Percentiles rank a stretch among this genome's conserved stretches.
Evolutionary conservation across 2,329 filamentous ascomycete species (phyloP).

Genomic region (Xylariaceae sp.): DNA sequence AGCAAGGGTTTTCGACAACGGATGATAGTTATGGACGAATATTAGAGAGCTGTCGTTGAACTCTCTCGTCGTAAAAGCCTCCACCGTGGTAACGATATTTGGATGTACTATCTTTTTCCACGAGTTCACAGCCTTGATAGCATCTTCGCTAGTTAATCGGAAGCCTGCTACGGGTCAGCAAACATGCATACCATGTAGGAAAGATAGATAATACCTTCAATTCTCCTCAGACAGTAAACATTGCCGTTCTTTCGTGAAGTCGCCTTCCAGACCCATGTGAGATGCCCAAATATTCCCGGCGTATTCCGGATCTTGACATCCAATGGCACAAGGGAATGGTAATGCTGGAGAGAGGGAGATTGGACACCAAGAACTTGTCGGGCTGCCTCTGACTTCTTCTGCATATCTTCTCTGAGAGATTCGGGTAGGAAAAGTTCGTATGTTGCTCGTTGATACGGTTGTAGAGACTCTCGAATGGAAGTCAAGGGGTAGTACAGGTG

Average conservation of each 20-base stretch:
- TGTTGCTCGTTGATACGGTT: constrained; percentile 77
- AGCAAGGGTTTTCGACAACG: constrained; percentile 80
- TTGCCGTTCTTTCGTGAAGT: constrained; percentile 82
- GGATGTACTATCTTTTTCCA: constrained; percentile 84
- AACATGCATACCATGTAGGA: neutral
- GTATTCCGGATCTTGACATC: constrained; percentile 78
- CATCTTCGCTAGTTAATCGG: constrained; percentile 80
- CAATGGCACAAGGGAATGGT: constrained; percentile 85
- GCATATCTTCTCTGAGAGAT: constrained; percentile 77
- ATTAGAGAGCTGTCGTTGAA: constrained; percentile 95
- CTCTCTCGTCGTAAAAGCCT: constrained; percentile 86
- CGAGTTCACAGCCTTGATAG: constrained; percentile 76
- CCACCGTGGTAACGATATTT: constrained; percentile 78
- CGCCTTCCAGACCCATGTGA: constrained; percentile 94
- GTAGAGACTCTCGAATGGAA: constrained; percentile 68
- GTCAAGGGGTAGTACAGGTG: constrained; percentile 85
- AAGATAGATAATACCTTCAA: constrained; percentile 57
- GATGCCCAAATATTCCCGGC: constrained; percentile 74
- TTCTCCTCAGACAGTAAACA: constrained; percentile 77
- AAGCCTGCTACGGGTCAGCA: constrained; percentile 52
- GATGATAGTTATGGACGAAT: constrained; percentile 90
- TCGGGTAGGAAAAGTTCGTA: constrained; percentile 93
- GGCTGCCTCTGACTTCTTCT: constrained; percentile 80
- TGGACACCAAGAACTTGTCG: constrained; percentile 77
- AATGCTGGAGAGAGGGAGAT: constrained; percentile 77